phyloP scores from a whole-genome alignment of 345 rosid genomes.

The Conringia planisiliqua region DNA sequence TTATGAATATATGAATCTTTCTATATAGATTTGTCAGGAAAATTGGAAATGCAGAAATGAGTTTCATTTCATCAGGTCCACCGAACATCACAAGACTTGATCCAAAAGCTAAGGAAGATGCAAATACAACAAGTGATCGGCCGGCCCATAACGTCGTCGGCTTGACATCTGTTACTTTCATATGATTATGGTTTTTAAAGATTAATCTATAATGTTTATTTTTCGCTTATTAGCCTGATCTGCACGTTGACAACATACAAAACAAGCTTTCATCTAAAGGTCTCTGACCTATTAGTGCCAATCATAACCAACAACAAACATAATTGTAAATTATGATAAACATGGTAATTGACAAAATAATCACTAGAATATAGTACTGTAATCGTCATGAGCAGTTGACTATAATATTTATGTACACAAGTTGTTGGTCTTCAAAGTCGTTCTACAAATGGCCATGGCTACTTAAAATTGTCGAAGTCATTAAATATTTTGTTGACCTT shows the following conservation, averaged over 20 bases:
- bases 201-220: not conserved
- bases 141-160: not conserved
- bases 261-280: not conserved
- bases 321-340: conserved; percentile 1
- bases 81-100: not conserved
- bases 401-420: not conserved
- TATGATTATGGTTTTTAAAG: not conserved
- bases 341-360: not conserved
- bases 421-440: conserved; percentile 23
- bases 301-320: not conserved
- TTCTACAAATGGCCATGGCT: not conserved
- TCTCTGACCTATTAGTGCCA: conserved; percentile 10
- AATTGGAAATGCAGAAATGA: not conserved
- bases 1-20: not conserved
- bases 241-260: not conserved
- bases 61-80: not conserved
- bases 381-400: not conserved
- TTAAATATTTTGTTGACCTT: conserved; percentile 20
- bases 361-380: conserved; percentile 2
- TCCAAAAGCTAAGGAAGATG: not conserved
- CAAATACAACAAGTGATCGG: not conserved
- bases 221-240: not conserved
- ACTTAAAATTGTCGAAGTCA: not conserved
- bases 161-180: not conserved
- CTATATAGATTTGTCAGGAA: not conserved